A percentile compares a stretch with the other conserved stretches of the same genome.
Evolutionary conservation across 1,284 basidiomycete genomes (phyloP).

Genomic region (Naganishia sp.): DNA sequence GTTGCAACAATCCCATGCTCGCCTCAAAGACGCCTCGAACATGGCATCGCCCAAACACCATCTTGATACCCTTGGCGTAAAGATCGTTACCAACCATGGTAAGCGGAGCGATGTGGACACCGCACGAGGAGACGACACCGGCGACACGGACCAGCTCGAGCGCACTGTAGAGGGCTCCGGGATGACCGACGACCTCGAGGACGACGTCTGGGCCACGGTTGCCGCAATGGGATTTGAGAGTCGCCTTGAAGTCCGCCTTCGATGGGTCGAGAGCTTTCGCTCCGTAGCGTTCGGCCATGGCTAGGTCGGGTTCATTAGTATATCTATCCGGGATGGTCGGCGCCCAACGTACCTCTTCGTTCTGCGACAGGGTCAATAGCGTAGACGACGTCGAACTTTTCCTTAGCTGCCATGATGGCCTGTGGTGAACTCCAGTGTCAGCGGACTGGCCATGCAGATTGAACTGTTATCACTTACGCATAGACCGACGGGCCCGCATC

Average conservation of each 20-base stretch:
- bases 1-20: slow-evolving; percentile 66
- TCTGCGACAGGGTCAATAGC: slow-evolving; percentile 48
- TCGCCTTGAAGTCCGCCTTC: slow-evolving; percentile 35
- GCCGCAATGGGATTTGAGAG: slow-evolving; percentile 41
- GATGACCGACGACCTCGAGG: slow-evolving; percentile 74
- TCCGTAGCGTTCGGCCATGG: slow-evolving; percentile 48
- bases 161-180: slow-evolving; percentile 67
- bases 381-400: slow-evolving; percentile 40
- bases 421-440: not conserved
- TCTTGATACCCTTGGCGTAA: slow-evolving; percentile 64
- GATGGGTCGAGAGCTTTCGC: slow-evolving; percentile 47
- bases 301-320: slow-evolving; percentile 2
- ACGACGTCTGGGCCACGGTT: slow-evolving; percentile 55
- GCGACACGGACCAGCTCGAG: slow-evolving; percentile 77
- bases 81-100: slow-evolving; percentile 57
- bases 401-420: slow-evolving; percentile 36
- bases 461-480: slow-evolving; percentile 34
- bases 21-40: slow-evolving; percentile 75
- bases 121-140: slow-evolving; percentile 76
- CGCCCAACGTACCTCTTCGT: slow-evolving; percentile 36
- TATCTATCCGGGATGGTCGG: too few relatives aligned
- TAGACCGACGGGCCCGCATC: slow-evolving; percentile 57
- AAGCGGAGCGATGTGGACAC: slow-evolving; percentile 57
- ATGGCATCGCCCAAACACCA: slow-evolving; percentile 84
- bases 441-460: not conserved